Conservation (phyloP, 2,329 filamentous ascomycete species). For the Alternaria consortialis region DNA sequence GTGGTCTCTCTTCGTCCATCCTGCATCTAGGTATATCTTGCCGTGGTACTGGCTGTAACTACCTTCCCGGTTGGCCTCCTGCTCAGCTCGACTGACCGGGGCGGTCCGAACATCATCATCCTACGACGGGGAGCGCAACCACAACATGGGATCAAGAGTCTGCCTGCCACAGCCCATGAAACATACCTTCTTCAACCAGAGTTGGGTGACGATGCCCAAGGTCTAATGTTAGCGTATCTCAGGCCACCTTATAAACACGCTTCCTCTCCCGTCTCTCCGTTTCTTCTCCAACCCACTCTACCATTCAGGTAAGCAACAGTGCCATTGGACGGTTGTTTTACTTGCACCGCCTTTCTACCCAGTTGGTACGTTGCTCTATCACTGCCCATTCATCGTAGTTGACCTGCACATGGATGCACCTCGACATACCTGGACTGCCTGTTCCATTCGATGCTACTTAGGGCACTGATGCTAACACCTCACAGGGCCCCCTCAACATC, state of each 20-base stretch:
- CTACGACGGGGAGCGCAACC: not conserved
- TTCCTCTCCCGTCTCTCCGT: constrained; percentile 12
- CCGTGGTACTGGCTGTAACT: not conserved
- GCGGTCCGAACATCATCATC: not conserved
- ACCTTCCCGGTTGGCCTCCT: not conserved
- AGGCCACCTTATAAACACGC: constrained; percentile 10
- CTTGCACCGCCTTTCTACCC: not conserved
- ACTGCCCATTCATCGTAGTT: not conserved
- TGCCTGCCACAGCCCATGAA: not conserved
- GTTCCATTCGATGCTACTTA: not conserved
- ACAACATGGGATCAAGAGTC: not conserved
- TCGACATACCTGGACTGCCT: not conserved
- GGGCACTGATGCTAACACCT: not conserved
- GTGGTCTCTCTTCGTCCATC: not conserved
- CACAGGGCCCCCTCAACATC: not conserved
- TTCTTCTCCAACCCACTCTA: constrained; percentile 15
- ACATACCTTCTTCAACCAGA: not conserved
- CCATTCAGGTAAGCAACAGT: constrained; percentile 5
- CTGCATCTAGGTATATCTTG: not conserved
- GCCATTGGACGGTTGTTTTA: not conserved
- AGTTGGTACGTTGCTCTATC: not conserved
- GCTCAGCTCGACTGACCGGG: not conserved
- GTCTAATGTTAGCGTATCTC: not conserved
- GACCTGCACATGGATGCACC: not conserved
- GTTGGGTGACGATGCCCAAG: not conserved